Percentiles rank a stretch among this genome's conserved stretches.
Evolutionary conservation across 805 yeast genomes (phyloP).

Genomic region (Metschnikowia shivogae): DNA sequence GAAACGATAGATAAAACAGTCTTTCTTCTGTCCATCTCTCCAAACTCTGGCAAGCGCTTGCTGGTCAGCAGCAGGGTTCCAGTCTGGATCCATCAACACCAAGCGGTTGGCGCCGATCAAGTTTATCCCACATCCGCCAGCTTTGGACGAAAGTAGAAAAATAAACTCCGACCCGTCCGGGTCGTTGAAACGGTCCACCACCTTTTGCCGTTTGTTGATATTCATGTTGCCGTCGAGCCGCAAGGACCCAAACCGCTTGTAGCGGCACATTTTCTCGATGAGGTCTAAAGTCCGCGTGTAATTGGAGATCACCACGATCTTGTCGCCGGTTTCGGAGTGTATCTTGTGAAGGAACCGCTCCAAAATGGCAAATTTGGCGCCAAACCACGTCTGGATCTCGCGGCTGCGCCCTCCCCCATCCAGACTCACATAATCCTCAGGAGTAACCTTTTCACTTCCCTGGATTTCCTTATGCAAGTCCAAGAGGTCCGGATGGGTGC

Average conservation of each 20-base stretch:
- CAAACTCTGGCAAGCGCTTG: conserved; percentile 97
- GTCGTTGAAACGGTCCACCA: conserved; percentile 88
- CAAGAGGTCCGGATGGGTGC: conserved; percentile 89
- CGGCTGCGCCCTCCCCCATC: conserved; percentile 55
- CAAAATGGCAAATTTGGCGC: conserved; percentile 83
- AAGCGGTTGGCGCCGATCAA: conserved; percentile 93
- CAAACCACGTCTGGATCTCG: conserved; percentile 73
- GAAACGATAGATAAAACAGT: conserved; percentile 90
- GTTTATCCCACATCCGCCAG: conserved; percentile 98
- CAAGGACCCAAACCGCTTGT: conserved; percentile 66
- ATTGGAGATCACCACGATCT: conserved; percentile 90
- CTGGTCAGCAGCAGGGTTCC: conserved; percentile 99
- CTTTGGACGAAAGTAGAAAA: conserved; percentile 86
- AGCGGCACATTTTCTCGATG: conserved; percentile 81
- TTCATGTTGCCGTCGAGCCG: conserved; percentile 91
- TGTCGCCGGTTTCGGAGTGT: conserved; percentile 79
- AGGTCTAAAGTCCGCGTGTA: conserved; percentile 92
- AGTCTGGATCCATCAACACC: conserved; percentile 83
- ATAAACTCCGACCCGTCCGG: conserved; percentile 87
- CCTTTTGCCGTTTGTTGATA: conserved; percentile 85
- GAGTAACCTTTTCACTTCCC: conserved; percentile 61
- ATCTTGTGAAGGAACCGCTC: conserved; percentile 81
- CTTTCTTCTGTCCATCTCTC: conserved; percentile 98
- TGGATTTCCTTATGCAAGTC: conserved; percentile 73
- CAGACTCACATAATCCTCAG: conserved; percentile 58